Conservation (phyloP, 345 rosid species). For the Hibiscus trionum region DNA sequence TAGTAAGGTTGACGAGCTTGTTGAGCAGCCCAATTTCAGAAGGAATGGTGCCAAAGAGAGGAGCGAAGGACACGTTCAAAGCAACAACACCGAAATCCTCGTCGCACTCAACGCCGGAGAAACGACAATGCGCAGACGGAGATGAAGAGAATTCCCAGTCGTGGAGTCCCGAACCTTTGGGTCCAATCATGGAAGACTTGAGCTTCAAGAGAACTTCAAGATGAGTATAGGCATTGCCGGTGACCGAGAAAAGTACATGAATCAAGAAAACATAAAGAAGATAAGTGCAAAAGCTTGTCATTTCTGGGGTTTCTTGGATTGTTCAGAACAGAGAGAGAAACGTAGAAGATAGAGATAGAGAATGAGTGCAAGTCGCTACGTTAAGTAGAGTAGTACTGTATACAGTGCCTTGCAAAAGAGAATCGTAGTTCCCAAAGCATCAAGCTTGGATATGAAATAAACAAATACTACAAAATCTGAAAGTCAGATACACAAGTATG, state of each 20-base stretch:
- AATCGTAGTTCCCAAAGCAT: conserved; percentile 25
- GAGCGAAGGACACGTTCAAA: conserved; percentile 41
- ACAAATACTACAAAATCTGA: conserved; percentile 7
- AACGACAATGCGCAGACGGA: conserved; percentile 53
- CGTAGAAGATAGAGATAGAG: neutral
- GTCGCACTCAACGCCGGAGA: conserved; percentile 76
- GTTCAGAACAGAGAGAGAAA: neutral
- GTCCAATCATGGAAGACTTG: conserved; percentile 55
- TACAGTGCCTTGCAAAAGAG: conserved; percentile 5
- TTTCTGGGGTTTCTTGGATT: conserved; percentile 2
- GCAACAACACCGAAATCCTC: conserved; percentile 44
- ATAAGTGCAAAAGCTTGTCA: conserved; percentile 19
- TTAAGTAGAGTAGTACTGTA: conserved; percentile 20
- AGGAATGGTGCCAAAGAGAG: conserved; percentile 48
- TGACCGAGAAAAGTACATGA: conserved; percentile 16
- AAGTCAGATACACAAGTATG: neutral
- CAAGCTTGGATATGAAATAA: conserved; percentile 16
- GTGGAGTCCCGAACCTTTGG: conserved; percentile 40
- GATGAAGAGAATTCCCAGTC: conserved; percentile 53
- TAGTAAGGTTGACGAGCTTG: conserved; percentile 60
- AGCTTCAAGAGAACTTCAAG: conserved; percentile 50
- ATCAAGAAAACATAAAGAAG: conserved; percentile 15
- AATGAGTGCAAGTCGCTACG: conserved; percentile 12
- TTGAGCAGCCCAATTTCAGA: conserved; percentile 57
- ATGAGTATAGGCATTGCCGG: conserved; percentile 32